Conservation (phyloP, 345 rosid species). For the Citrus maxima region DNA sequence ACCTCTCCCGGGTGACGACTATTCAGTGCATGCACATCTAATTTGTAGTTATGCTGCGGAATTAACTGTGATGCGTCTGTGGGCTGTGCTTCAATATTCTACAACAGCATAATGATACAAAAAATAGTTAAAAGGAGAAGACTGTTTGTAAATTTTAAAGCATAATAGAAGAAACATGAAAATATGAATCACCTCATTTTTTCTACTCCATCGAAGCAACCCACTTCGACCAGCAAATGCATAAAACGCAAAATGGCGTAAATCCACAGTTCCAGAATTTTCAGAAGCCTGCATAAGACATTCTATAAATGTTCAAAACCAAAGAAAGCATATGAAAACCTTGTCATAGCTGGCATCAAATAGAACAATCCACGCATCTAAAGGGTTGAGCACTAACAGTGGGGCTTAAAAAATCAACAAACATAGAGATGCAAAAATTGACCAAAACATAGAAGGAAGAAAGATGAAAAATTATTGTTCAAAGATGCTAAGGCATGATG, state of each 20-base stretch:
- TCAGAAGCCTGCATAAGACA: constrained; percentile 55
- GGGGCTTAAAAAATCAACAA: neutral
- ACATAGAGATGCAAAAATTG: neutral
- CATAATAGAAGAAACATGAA: constrained; percentile 1
- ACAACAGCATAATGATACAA: constrained; percentile 27
- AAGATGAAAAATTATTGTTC: neutral
- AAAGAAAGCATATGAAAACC: constrained; percentile 4
- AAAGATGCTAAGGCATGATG: constrained; percentile 1
- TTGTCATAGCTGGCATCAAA: neutral
- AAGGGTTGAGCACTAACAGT: neutral
- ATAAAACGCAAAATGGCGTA: constrained; percentile 89
- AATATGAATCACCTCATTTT: constrained; percentile 63
- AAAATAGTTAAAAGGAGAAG: constrained; percentile 8
- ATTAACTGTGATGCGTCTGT: constrained; percentile 74
- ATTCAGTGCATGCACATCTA: constrained; percentile 78
- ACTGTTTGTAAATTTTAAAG: neutral
- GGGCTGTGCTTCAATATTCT: constrained; percentile 75
- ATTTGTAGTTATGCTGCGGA: constrained; percentile 98
- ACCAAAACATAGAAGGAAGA: neutral
- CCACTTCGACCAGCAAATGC: constrained; percentile 90
- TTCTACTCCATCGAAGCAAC: constrained; percentile 73
- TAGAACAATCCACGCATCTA: neutral
- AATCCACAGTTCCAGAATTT: constrained; percentile 62
- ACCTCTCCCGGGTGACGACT: constrained; percentile 96
- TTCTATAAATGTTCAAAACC: constrained; percentile 12